These are phyloP conservation scores for Bipolaris zeicola DNA, from an alignment of 2,329 filamentous ascomycete species.

Conservation along the genomic window DNA sequence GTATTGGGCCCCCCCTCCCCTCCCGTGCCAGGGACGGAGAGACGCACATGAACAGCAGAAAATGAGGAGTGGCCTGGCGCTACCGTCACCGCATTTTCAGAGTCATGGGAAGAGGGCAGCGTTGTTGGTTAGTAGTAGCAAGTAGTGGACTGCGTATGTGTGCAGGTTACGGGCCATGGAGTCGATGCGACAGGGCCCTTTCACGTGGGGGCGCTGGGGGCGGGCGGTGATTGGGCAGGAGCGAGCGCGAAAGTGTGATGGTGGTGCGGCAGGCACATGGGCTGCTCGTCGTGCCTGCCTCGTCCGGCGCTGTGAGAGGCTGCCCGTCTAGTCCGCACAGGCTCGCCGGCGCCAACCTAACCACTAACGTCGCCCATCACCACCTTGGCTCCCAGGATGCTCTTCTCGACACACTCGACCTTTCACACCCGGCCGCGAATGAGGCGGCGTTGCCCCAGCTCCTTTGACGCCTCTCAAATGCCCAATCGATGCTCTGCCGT, in stretches of 20 bases:
- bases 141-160: neutral
- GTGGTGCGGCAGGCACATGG: constrained; percentile 25
- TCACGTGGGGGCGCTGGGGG: constrained; percentile 33
- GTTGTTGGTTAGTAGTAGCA: neutral
- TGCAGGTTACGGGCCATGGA: neutral
- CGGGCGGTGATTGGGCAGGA: constrained; percentile 26
- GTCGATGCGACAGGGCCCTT: constrained; percentile 17
- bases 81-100: constrained; percentile 25
- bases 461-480: constrained; percentile 40
- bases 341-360: constrained; percentile 44
- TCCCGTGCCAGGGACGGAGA: neutral
- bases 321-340: constrained; percentile 37
- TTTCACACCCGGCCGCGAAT: constrained; percentile 36
- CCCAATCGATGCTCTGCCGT: constrained; percentile 32
- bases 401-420: constrained; percentile 38
- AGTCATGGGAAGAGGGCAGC: constrained; percentile 6
- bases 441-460: constrained; percentile 33
- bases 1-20: too few species aligned
- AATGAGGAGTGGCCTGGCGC: constrained; percentile 14
- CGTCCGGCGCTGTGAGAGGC: constrained; percentile 33
- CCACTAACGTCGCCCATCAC: constrained; percentile 41
- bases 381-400: constrained; percentile 40
- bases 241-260: constrained; percentile 28
- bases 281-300: constrained; percentile 27
- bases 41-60: neutral